Percentiles rank a stretch among this genome's conserved stretches.
Conservation (phyloP, 106 monocot species). For the Dactylorhiza incarnata region DNA sequence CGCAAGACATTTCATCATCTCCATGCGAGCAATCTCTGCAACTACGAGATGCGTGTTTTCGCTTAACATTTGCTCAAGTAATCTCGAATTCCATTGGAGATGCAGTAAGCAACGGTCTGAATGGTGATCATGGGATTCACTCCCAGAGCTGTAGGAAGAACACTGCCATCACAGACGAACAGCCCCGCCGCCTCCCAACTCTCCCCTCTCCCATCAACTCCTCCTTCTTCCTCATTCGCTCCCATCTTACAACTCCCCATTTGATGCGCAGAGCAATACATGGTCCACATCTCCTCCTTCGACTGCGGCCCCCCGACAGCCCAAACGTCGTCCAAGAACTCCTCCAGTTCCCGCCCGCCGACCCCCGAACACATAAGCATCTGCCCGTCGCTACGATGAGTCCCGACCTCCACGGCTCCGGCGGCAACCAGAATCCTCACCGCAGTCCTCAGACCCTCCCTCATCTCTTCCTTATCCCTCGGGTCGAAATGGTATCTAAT, state of each 20-base stretch:
- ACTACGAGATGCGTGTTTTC: background rate
- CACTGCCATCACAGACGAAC: constrained; percentile 58
- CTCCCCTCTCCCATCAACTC: constrained; percentile 53
- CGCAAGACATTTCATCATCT: no score
- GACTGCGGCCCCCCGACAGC: constrained; percentile 18
- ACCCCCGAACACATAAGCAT: constrained; percentile 33
- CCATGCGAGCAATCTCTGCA: no score
- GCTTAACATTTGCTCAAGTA: constrained; percentile 9
- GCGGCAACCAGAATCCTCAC: constrained; percentile 58
- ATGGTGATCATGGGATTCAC: constrained; percentile 81
- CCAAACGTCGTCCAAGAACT: constrained; percentile 44
- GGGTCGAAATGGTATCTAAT: constrained; percentile 17
- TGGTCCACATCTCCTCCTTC: constrained; percentile 20
- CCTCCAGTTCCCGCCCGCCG: constrained; percentile 30
- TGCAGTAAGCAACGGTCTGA: constrained; percentile 42
- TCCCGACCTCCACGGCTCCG: constrained; percentile 58
- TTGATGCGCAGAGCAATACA: constrained; percentile 55
- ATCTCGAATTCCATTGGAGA: constrained; percentile 38
- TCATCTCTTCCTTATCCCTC: constrained; percentile 39
- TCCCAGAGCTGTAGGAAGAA: constrained; percentile 53
- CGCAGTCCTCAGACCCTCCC: constrained; percentile 24
- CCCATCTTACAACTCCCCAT: constrained; percentile 76
- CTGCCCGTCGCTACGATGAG: constrained; percentile 53
- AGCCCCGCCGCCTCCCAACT: constrained; percentile 66
- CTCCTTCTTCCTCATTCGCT: constrained; percentile 25